Base-by-base conservation (phyloP, 1,284 basidiomycete genomes). In the Ganoderma leucocontextum region DNA sequence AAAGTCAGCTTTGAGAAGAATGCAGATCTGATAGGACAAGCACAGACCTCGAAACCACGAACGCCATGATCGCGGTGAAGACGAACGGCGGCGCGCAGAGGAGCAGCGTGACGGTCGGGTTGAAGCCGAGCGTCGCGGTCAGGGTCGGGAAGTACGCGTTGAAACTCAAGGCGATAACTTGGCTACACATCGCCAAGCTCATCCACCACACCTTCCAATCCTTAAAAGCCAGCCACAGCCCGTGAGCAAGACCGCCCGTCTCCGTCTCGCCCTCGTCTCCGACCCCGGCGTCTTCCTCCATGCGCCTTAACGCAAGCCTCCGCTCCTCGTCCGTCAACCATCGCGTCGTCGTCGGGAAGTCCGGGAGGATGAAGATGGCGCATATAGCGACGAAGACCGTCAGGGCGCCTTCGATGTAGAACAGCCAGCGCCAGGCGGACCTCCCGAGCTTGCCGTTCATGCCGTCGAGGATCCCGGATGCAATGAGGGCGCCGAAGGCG, bases 161-260 rank as follows among this genome's bases (percentile, higher is more conserved):
- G 85, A 94, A 95, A 13, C 87, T 89, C 19, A 95, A 77, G 25
- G 90, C 86, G 66, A 91, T 74, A 49, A 86, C 85, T 75, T 75
- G 73, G 61, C 74, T 82, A 35, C 83, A 83, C 69, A 91, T 77
- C 9, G 87, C 84, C 33, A 90, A 65, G 35, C 89, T 82, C 70
- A 93, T 82, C 83, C 86, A 89, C 88, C 91, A 94, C 33, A 93
- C 88, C 80, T 90, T 92, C 86, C 87, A 87, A 76, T 95, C 93
- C 49, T 82, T 84, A 55, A 93, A 61, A 12, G 92, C 91, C 72
- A 91, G 76, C 35, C 80, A 75, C 17, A 94, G 76, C 7, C 91
- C 91, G 53, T 79, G 77, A 39, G 80, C 73, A 36, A 79, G 79
- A 38, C 83, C 76, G 25, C 74, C 76, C 19, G 70, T 70, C 55